Conservation (phyloP, 140 eudicot genomes). For the Stevia rebaudiana region DNA sequence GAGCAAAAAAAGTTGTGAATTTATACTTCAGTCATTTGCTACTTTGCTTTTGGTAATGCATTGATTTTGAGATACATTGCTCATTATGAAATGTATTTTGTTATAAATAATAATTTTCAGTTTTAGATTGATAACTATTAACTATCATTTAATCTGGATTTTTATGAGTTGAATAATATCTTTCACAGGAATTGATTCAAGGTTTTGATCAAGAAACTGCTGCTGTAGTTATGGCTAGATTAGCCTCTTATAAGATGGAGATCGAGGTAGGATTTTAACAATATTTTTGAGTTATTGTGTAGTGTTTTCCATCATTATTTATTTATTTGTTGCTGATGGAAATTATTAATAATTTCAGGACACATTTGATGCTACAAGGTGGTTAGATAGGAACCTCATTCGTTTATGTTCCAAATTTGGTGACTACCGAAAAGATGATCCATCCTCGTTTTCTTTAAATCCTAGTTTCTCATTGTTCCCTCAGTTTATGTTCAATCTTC, state of each 20-base stretch:
- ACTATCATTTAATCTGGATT: neutral
- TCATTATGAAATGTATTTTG: neutral
- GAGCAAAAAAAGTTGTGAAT: neutral
- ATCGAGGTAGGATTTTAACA: constrained; percentile 54
- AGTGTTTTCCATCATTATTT: neutral
- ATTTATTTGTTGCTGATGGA: neutral
- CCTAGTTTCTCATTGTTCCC: constrained; percentile 92
- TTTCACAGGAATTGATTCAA: constrained; percentile 74
- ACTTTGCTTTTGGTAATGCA: neutral
- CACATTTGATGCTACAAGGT: constrained; percentile 90
- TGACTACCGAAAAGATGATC: constrained; percentile 88
- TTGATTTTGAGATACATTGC: neutral
- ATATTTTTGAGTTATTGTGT: neutral
- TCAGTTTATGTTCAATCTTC: constrained; percentile 89
- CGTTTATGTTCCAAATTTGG: constrained; percentile 93
- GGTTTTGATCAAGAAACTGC: constrained; percentile 99
- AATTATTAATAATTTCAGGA: constrained; percentile 38
- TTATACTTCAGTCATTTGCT: neutral
- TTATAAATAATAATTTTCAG: no score
- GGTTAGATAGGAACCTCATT: constrained; percentile 87
- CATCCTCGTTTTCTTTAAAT: constrained; percentile 77
- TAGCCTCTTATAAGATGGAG: constrained; percentile 89
- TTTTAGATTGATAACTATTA: no score
- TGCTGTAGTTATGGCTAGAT: constrained; percentile 90
- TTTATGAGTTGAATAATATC: constrained; percentile 2